These are phyloP conservation scores for Erodium texanum DNA, from an alignment of 441 rosid genomes.

Conservation along the genomic window DNA sequence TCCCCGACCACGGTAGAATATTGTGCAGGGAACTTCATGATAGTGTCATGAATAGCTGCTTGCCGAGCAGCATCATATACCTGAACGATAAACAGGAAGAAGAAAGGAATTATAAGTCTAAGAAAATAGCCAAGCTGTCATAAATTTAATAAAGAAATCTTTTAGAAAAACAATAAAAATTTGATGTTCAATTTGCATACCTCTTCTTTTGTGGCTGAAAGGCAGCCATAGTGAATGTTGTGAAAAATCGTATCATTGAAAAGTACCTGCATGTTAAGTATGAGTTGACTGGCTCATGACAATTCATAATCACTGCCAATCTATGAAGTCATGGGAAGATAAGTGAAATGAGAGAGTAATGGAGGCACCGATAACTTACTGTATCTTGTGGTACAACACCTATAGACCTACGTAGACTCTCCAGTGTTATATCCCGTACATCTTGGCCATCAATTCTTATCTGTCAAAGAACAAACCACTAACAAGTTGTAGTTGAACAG, in stretches of 20 bases:
- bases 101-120: conserved; percentile 8
- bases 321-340: neutral
- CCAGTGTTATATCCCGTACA: conserved; percentile 60
- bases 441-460: conserved; percentile 83
- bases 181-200: conserved; percentile 28
- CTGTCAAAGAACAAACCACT: conserved; percentile 30
- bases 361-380: conserved; percentile 35
- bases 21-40: conserved; percentile 78
- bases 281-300: conserved; percentile 18
- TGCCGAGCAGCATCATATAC: conserved; percentile 89
- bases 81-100: conserved; percentile 28
- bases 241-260: conserved; percentile 93
- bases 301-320: conserved; percentile 1
- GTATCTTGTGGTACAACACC: conserved; percentile 99
- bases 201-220: conserved; percentile 87
- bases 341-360: neutral
- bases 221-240: conserved; percentile 88
- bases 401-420: conserved; percentile 62
- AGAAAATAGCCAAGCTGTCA: conserved; percentile 3
- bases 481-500: neutral
- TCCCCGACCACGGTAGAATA: conserved; percentile 93
- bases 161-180: neutral
- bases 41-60: conserved; percentile 91
- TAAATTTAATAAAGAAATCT: neutral
- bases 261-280: conserved; percentile 58